Base-by-base conservation (phyloP, 225 moss, liverwort and hornwort species). In the Rhytidiadelphus loreus region DNA sequence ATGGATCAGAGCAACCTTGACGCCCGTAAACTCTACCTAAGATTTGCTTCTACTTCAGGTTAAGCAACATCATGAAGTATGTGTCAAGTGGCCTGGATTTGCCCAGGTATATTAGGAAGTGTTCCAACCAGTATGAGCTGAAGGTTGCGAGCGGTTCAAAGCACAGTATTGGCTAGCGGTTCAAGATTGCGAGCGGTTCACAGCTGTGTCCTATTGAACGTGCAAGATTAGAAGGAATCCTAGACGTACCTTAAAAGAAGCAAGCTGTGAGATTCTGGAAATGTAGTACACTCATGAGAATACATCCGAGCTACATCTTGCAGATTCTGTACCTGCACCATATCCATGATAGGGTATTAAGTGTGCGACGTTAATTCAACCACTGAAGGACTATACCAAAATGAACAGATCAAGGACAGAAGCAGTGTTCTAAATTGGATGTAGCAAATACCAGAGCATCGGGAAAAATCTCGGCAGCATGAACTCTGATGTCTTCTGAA, bases 221-320 rank as follows among this genome's bases (percentile, higher is more conserved):
- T 48, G 14, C 13, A 41, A 66, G 39, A 87, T 53, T 55, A 56
- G 52, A 62, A 85, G 83, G 59, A 59, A 52, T 68, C 75, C 57
- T 77, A 61, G 39, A 66, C 69, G 52, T 91, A 97, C 96, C 98
- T 95, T 86, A 99, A 93, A 14, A 99, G 91, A 64, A 99, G 94
- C 76, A 92, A 92, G 82, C 92, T 96, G 89, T 94, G 90, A 86
- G 96, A 96, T 89, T 91, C 90, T 53, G 95, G 91, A 90, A 93
- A 95, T 26, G 88, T 85, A 57, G 85, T 66, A 77, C 97, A 88
- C 83, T 96, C 98, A 33, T 77, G 89, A 69, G 87, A 90, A 56
- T 96, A 93, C 88, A 92, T 82, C 28, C 91, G 89, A 86, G 96
- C 84, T 66, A 99, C 86, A 86, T 97, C 96, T 81, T 95, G 88